A percentile compares a stretch with the other conserved stretches of the same genome.
phyloP scores from a whole-genome alignment of 1,139 yeast species.

The Candida freyschussii region DNA sequence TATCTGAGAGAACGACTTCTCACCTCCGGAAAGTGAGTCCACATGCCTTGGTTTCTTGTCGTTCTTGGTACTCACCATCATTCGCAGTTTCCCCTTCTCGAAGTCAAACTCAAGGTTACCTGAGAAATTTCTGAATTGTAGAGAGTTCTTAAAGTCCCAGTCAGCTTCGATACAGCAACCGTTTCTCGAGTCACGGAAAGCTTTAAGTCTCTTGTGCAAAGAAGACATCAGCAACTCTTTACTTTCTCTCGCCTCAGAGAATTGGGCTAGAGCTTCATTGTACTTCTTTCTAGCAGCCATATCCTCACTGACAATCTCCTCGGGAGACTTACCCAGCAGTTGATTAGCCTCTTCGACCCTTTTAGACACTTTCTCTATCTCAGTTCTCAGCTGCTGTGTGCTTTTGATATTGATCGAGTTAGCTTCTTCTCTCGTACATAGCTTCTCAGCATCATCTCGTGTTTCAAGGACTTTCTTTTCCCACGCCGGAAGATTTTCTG shows the following conservation, averaged over 20 bases:
- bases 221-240: slow-evolving; percentile 29
- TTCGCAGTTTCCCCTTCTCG: slow-evolving; percentile 42
- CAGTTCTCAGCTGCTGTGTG: slow-evolving; percentile 32
- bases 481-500: slow-evolving; percentile 28
- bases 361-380: slow-evolving; percentile 31
- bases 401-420: slow-evolving; percentile 26
- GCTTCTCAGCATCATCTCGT: slow-evolving; percentile 32
- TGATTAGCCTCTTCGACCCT: slow-evolving; percentile 35
- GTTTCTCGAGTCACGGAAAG: slow-evolving; percentile 44
- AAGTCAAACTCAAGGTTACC: slow-evolving; percentile 69
- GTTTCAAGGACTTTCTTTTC: slow-evolving; percentile 29
- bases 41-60: slow-evolving; percentile 62
- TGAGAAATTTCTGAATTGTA: slow-evolving; percentile 65
- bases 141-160: slow-evolving; percentile 51
- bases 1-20: slow-evolving; percentile 89
- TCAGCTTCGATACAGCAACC: slow-evolving; percentile 42
- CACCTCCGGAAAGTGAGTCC: slow-evolving; percentile 92
- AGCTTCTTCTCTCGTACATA: slow-evolving; percentile 33
- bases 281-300: slow-evolving; percentile 32
- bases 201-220: slow-evolving; percentile 44
- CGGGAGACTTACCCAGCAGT: slow-evolving; percentile 39
- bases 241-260: slow-evolving; percentile 20
- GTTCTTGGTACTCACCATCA: slow-evolving; percentile 54
- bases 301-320: slow-evolving; percentile 35
- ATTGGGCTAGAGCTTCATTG: slow-evolving; percentile 32